Conservation (phyloP, 1,284 basidiomycete genomes). For the Marasmius sp. region DNA sequence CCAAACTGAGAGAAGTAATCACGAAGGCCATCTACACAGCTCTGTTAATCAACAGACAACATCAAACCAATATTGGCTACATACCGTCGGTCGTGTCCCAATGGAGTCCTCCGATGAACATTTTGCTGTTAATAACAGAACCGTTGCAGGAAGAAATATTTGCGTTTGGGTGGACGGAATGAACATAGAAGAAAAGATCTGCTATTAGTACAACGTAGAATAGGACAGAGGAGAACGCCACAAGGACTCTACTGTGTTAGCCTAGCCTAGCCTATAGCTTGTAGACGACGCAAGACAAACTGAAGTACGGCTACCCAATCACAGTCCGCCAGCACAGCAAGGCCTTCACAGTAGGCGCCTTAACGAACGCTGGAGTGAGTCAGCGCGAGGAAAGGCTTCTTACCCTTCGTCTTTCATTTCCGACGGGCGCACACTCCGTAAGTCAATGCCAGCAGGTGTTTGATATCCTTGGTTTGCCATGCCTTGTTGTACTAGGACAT, state of each 20-base stretch:
- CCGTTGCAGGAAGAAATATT: constrained; percentile 33
- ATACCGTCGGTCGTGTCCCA: constrained; percentile 96
- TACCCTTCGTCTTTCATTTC: constrained; percentile 99
- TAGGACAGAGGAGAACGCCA: constrained; percentile 66
- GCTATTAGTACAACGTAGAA: constrained; percentile 78
- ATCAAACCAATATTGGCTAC: constrained; percentile 34
- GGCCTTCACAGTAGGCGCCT: constrained; percentile 4
- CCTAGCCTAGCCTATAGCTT: constrained; percentile 69
- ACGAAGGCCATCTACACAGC: constrained; percentile 69
- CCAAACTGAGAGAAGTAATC: constrained; percentile 90
- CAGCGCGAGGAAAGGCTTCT: constrained; percentile 38
- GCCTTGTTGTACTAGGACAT: constrained; percentile 16
- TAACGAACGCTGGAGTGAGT: constrained; percentile 9
- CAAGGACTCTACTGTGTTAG: constrained; percentile 75
- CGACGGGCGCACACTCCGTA: constrained; percentile 79
- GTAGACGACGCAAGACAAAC: constrained; percentile 59
- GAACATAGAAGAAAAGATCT: constrained; percentile 25
- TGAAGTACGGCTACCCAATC: constrained; percentile 29
- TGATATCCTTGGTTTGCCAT: constrained; percentile 39
- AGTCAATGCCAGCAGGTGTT: constrained; percentile 42
- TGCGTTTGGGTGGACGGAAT: constrained; percentile 10
- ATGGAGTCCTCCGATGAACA: constrained; percentile 96
- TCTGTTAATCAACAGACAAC: constrained; percentile 36
- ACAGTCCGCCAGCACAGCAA: constrained; percentile 3
- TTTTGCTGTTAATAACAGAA: constrained; percentile 66